Evolutionary conservation across 306 rosid genomes (phyloP), one percentile per base, ranked within the genome.

Genomic region (Neltuma alba): DNA sequence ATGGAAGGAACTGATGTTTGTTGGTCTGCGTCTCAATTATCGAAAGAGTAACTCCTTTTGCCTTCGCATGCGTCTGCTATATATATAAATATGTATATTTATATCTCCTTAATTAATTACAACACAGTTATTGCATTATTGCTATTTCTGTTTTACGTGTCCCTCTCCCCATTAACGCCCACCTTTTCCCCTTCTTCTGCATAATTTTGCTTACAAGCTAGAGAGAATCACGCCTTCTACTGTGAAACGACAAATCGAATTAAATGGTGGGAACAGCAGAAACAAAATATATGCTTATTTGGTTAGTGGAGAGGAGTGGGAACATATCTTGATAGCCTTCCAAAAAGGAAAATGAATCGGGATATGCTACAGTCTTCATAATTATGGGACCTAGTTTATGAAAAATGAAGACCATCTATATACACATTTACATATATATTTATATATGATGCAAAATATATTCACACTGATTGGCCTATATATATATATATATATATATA

Each of bases 101-200:
- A n/a, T 7, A 15, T 30, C 45, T 34, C 70, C 15, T 9, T 34
- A n/a, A n/a, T n/a, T n/a, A n/a, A n/a, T n/a, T n/a, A 18, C 11
- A 25, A 57, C 62, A 33, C 70, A 36, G 28, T 65, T 65, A 36
- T 34, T 65, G 70, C 70, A 65, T 65, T 65, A 65, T 36, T 65
- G 44, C 45, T 65, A 18, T 62, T 62, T 62, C 41, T 62, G 68
- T 31, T 62, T 62, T 62, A 62, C 68, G 20, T 62, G 68, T 62
- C 41, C 68, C 25, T 23, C 6, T 7, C 67, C 7, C 7, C 65
- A 23, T 58, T 30, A 54, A 54, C 12, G 14, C 20, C 7, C 31
- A 1, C 44, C 6, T 54, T 34, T 64, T 34, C 16, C 12, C 61
- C 40, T 61, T 30, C 21, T 61, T 61, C 21, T 5, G 6, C 38